These are phyloP conservation scores for Drechmeria coniospora DNA, from an alignment of 2,329 filamentous ascomycete genomes.

Conservation along the genomic window DNA sequence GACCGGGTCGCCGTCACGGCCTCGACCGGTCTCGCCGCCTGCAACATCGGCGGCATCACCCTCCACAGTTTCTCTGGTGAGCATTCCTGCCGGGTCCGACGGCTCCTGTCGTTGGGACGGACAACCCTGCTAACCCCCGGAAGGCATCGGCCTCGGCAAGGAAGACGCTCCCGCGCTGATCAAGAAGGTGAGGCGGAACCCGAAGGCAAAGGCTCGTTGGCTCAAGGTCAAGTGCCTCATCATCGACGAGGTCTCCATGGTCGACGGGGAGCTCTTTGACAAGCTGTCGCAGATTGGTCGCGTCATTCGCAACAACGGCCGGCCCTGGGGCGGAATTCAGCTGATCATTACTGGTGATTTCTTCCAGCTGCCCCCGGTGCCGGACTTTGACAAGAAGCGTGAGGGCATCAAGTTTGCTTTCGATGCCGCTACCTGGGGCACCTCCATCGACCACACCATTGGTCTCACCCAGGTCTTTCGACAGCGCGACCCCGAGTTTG, in stretches of 20 bases:
- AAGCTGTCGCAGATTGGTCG: conserved; percentile 84
- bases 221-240: conserved; percentile 73
- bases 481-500: conserved; percentile 80
- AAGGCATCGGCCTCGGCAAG: conserved; percentile 74
- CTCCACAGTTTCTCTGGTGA: conserved; percentile 82
- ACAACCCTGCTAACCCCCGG: background rate
- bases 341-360: conserved; percentile 94
- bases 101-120: no score
- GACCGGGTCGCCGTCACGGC: conserved; percentile 87
- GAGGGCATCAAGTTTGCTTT: conserved; percentile 85
- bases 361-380: conserved; percentile 90
- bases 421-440: conserved; percentile 80
- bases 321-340: conserved; percentile 91
- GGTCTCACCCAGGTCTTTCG: conserved; percentile 91
- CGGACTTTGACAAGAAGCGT: conserved; percentile 49
- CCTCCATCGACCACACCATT: conserved; percentile 88
- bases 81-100: no score
- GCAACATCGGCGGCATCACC: conserved; percentile 91
- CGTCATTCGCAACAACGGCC: conserved; percentile 73
- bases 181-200: conserved; percentile 80
- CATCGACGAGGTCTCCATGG: conserved; percentile 96
- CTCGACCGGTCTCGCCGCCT: conserved; percentile 88
- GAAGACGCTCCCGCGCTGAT: conserved; percentile 67
- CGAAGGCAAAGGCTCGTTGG: conserved; percentile 82
- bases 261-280: conserved; percentile 92